These are phyloP conservation scores for Lentinula novae-zelandiae DNA, from an alignment of 1,284 basidiomycete species.

Conservation along the genomic window DNA sequence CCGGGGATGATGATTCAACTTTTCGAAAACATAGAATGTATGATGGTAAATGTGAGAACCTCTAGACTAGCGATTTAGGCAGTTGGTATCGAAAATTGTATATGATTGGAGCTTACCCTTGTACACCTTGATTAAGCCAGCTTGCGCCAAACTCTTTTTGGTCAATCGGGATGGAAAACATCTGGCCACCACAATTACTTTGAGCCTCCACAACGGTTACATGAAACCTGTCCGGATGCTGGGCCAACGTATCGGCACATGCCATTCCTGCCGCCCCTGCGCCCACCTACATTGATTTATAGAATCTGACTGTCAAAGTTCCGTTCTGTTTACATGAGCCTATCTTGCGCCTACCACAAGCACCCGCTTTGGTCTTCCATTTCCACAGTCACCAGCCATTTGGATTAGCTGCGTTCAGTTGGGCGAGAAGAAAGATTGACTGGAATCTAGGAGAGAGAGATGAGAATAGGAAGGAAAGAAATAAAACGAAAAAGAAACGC, in stretches of 20 bases:
- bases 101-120: conserved; percentile 22
- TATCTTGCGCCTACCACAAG: not conserved
- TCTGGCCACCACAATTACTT: conserved; percentile 39
- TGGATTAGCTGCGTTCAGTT: not conserved
- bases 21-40: conserved; percentile 29
- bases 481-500: not conserved
- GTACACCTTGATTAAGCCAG: conserved; percentile 39
- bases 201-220: conserved; percentile 36
- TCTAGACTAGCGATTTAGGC: conserved; percentile 7
- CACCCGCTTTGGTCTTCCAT: not conserved
- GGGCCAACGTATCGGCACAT: conserved; percentile 32
- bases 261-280: conserved; percentile 44
- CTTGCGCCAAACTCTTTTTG: conserved; percentile 28
- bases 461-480: not conserved
- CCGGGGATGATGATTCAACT: conserved; percentile 30
- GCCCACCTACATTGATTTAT: conserved; percentile 25
- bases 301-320: not conserved
- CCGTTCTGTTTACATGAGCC: not conserved
- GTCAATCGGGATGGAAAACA: conserved; percentile 36
- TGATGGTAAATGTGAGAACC: conserved; percentile 39
- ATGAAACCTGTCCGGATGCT: conserved; percentile 38
- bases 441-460: not conserved
- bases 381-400: not conserved
- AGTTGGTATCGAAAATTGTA: not conserved
- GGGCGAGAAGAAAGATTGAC: not conserved